Evolutionary conservation across 2,329 filamentous ascomycete species (phyloP).

Genomic region (Colletotrichum salicis): DNA sequence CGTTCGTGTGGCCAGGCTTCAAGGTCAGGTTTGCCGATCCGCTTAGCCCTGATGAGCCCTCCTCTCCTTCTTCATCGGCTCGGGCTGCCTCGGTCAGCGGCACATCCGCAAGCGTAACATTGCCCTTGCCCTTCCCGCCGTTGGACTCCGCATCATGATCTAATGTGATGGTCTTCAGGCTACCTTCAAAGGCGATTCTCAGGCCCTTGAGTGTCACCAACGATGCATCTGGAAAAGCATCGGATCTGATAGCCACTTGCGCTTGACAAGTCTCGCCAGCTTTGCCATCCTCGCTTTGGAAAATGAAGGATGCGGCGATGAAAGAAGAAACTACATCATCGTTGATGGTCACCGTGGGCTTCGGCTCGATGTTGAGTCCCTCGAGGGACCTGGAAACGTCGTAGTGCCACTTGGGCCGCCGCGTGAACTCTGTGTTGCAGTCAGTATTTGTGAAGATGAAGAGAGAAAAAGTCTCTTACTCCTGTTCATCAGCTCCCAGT

Average conservation of each 20-base stretch:
- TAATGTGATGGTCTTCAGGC: slow-evolving; percentile 65
- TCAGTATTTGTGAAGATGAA: slow-evolving; percentile 36
- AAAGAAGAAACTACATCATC: slow-evolving; percentile 65
- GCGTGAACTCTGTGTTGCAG: slow-evolving; percentile 57
- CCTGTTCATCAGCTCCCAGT: slow-evolving; percentile 72
- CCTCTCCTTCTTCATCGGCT: slow-evolving; percentile 36
- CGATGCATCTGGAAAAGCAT: slow-evolving; percentile 62
- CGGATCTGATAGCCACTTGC: slow-evolving; percentile 68
- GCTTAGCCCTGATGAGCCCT: slow-evolving; percentile 44
- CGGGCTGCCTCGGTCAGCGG: slow-evolving; percentile 38
- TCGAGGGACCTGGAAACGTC: slow-evolving; percentile 68
- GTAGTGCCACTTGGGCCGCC: slow-evolving; percentile 68
- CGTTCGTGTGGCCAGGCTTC: slow-evolving; percentile 71
- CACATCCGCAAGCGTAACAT: slow-evolving; percentile 41
- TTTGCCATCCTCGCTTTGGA: slow-evolving; percentile 67
- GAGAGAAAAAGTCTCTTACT: slow-evolving; percentile 53
- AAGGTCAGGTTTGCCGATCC: slow-evolving; percentile 67
- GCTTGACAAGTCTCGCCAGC: slow-evolving; percentile 69
- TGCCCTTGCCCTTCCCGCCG: slow-evolving; percentile 35
- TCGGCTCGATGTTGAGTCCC: slow-evolving; percentile 54
- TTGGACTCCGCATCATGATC: slow-evolving; percentile 49
- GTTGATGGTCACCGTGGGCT: slow-evolving; percentile 61
- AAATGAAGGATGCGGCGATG: slow-evolving; percentile 65
- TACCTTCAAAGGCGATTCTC: slow-evolving; percentile 66
- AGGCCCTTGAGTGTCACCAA: slow-evolving; percentile 64